These are phyloP conservation scores for Amborella trichopoda DNA, from an alignment of 164 flowering plant genomes.

Conservation along the genomic window DNA sequence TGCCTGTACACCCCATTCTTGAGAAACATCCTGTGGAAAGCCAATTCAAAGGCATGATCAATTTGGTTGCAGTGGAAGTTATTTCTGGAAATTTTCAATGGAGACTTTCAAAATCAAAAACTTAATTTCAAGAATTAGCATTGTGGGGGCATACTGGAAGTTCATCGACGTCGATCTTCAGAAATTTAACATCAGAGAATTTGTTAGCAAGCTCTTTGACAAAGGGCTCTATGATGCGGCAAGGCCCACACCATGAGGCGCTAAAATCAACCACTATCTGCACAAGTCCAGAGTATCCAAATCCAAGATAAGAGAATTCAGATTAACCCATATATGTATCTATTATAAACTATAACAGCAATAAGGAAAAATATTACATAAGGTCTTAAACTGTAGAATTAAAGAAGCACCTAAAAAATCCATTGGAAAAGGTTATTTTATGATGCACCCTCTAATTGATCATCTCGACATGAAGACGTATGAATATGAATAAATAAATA, in stretches of 20 bases:
- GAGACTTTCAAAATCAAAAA: not conserved
- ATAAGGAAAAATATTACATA: not conserved
- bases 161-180: conserved; percentile 76
- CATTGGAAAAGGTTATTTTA: not conserved
- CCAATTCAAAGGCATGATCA: not conserved
- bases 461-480: not conserved
- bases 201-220: conserved; percentile 34
- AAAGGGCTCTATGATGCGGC: conserved; percentile 55
- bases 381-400: not conserved
- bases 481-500: not conserved
- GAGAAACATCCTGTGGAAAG: conserved; percentile 37
- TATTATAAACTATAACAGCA: not conserved
- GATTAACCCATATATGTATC: not conserved
- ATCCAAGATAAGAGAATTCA: too few relatives aligned
- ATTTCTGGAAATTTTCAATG: not conserved
- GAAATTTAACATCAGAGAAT: conserved; percentile 47
- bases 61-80: not conserved
- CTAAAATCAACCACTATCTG: conserved; percentile 61
- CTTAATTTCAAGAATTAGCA: not conserved
- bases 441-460: not conserved
- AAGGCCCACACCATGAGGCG: conserved; percentile 88
- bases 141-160: conserved; percentile 23
- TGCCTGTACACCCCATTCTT: conserved; percentile 50
- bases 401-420: too few relatives aligned
- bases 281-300: too few relatives aligned